A percentile compares a stretch with the other conserved stretches of the same genome.
Conservation (phyloP, 2,329 filamentous ascomycete genomes). For the Alternaria triticina region DNA sequence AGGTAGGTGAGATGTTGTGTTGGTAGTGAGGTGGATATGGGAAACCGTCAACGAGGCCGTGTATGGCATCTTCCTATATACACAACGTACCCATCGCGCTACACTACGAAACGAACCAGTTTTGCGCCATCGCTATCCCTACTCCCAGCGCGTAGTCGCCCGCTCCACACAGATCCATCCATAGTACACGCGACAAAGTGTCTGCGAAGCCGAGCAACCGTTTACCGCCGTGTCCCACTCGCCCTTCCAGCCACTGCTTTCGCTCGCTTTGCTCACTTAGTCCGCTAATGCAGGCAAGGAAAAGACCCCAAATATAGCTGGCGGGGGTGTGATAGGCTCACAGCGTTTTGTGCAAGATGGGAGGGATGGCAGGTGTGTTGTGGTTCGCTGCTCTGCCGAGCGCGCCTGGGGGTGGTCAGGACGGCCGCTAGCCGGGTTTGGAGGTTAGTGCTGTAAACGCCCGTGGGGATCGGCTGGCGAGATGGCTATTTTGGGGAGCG, state of each 20-base stretch:
- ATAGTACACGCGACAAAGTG: background rate
- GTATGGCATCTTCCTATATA: conserved; percentile 12
- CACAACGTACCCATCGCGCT: background rate
- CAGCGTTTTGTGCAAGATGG: background rate
- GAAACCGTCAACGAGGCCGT: background rate
- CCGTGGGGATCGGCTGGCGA: background rate
- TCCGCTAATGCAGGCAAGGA: background rate
- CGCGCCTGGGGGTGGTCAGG: conserved; percentile 2
- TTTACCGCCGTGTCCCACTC: conserved; percentile 16
- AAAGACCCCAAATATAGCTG: conserved; percentile 30
- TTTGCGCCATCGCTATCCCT: background rate
- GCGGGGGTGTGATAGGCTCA: conserved; percentile 14
- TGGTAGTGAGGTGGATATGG: background rate
- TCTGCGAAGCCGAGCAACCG: conserved; percentile 4
- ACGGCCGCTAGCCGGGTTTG: background rate
- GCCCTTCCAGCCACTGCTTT: conserved; percentile 2
- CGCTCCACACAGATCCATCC: background rate
- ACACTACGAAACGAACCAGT: background rate
- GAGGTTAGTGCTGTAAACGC: conserved; percentile 6
- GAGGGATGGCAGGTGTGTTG: background rate
- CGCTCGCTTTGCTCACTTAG: background rate
- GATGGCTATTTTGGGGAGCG: conserved; percentile 1
- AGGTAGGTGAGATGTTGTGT: background rate
- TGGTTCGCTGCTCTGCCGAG: conserved; percentile 24
- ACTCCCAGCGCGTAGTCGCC: conserved; percentile 10